Conservation (phyloP, 108 stramenopile species). For the Aurantiochytrium sp. region DNA sequence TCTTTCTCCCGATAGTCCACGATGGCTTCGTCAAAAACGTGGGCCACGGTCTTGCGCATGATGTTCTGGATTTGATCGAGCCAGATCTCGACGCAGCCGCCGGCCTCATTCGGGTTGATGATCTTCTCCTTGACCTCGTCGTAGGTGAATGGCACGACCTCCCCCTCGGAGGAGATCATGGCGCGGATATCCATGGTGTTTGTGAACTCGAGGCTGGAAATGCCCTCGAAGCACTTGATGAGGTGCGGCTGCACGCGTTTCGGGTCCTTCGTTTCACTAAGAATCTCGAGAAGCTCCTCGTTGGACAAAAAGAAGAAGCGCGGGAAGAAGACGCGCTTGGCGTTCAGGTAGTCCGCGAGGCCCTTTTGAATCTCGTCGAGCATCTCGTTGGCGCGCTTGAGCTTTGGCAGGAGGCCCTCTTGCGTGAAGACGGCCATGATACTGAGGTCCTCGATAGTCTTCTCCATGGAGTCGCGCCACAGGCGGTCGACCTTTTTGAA, state of each 20-base stretch:
- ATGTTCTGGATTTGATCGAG: conserved; percentile 56
- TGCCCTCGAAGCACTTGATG: conserved; percentile 44
- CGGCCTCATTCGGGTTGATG: conserved; percentile 62
- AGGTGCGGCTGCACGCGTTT: not conserved
- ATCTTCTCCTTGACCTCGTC: conserved; percentile 49
- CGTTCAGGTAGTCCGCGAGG: not conserved
- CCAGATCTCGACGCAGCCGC: conserved; percentile 58
- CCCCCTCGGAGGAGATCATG: conserved; percentile 61
- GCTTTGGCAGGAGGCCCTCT: not conserved
- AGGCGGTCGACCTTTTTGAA: not conserved
- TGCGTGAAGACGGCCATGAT: conserved; percentile 40
- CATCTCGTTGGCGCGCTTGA: not conserved
- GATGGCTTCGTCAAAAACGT: conserved; percentile 48
- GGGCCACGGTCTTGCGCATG: conserved; percentile 58
- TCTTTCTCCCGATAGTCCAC: conserved; percentile 46
- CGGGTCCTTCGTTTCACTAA: conserved; percentile 13
- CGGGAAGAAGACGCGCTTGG: conserved; percentile 26
- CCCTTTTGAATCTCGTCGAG: conserved; percentile 14
- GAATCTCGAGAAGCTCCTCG: conserved; percentile 12
- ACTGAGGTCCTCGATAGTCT: not conserved
- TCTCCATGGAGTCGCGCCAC: not conserved
- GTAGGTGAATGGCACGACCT: conserved; percentile 46
- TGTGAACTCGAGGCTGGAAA: not conserved
- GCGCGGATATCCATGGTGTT: not conserved
- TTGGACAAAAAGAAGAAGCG: conserved; percentile 29